Evolutionary conservation across 805 yeast species (phyloP).

Genomic region (Candida insectorum): DNA sequence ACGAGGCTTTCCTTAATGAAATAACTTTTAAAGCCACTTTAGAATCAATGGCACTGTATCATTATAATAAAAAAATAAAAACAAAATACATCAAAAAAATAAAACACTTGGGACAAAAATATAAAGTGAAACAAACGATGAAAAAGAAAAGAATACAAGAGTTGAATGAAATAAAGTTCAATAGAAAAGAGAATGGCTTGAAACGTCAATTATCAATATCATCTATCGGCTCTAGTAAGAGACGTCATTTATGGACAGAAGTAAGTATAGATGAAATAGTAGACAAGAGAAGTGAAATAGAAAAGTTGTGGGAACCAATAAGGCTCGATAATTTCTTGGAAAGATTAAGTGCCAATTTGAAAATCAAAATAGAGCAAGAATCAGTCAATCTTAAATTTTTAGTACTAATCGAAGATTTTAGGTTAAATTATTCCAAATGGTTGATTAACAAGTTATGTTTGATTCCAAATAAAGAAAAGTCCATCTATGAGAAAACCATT

Average conservation of each 20-base stretch:
- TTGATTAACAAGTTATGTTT: constrained; percentile 42
- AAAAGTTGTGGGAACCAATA: constrained; percentile 47
- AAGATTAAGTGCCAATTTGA: constrained; percentile 24
- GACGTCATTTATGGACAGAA: constrained; percentile 12
- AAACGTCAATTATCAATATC: constrained; percentile 16
- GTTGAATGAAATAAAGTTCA: constrained; percentile 24
- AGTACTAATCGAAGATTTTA: constrained; percentile 50
- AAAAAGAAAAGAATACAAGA: constrained; percentile 26
- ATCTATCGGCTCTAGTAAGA: constrained; percentile 4
- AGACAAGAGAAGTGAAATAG: constrained; percentile 31
- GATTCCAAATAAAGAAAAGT: constrained; percentile 22
- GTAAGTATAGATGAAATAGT: constrained; percentile 14
- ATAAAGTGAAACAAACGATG: constrained; percentile 20
- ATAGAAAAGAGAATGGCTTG: constrained; percentile 7
- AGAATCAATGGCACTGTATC: constrained; percentile 44
- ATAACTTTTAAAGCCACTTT: constrained; percentile 41
- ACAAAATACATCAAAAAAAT: constrained; percentile 28
- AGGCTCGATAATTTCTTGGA: constrained; percentile 33
- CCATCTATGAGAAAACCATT: constrained; percentile 24
- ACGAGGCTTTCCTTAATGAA: constrained; percentile 59
- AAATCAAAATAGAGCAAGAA: constrained; percentile 17
- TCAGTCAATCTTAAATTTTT: constrained; percentile 29
- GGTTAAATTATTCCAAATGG: constrained; percentile 46
- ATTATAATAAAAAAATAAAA: constrained; percentile 30
- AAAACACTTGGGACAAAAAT: constrained; percentile 18